Base-by-base conservation (phyloP, 768 basidiomycete genomes). In the Tylopilus cervinicoccineus region DNA sequence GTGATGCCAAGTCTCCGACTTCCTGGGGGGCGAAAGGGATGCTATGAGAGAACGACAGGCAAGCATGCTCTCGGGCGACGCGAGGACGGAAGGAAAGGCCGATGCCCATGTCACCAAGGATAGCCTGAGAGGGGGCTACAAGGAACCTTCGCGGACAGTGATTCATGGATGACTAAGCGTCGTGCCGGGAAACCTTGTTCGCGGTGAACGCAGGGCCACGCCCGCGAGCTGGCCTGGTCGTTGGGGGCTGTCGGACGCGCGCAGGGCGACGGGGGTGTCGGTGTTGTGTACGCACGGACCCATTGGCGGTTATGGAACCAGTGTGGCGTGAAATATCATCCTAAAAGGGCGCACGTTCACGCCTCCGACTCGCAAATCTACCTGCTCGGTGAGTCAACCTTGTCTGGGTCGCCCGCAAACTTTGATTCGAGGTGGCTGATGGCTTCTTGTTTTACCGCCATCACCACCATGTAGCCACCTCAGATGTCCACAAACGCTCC, bases 311-410 rank as follows among this genome's bases (percentile, higher is more conserved):
- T 63, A 60, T 56, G 56, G 62, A 37, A 38, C 55, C 45, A 33
- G 56, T 65, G 65, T 67, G 70, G 64, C 69, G 64, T 53, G 65
- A 59, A 52, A 55, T 55, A 47, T 53, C 56, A 22, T 60, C 41
- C 56, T 45, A 64, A 70, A 67, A 62, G 37, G 62, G 69, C 57
- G 53, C 66, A 66, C 62, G 66, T 59, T 64, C 65, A 60, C 60
- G 60, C 74, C 74, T 75, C 76, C 74, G 74, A 78, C 76, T 57
- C 80, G 76, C 78, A 77, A 78, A 73, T 76, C 71, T 75, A 65
- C 72, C 72, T 74, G 69, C 71, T 78, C 79, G 79, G 81, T 83
- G 74, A 80, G 82, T 76, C 80, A 83, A 84, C 80, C 79, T 80
- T 81, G 72, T 79, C 75, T 71, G 49, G 37, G 24, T 45, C 16